Evolutionary conservation across 78 protist genomes (phyloP), one percentile per base, ranked within the genome.

Genomic region (Bigelowiella natans): DNA sequence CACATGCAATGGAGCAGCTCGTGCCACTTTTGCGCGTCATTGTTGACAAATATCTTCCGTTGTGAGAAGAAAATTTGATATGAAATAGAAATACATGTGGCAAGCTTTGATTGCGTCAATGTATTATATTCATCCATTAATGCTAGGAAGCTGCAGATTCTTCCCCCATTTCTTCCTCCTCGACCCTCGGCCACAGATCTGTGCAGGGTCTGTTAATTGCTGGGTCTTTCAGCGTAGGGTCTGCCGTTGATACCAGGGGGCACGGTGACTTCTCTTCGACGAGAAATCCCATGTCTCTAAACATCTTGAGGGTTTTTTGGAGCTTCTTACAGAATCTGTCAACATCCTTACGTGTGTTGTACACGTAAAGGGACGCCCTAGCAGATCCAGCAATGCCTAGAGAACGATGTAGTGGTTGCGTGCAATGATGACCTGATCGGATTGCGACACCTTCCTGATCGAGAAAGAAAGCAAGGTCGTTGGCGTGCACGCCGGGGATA

Each of bases 371-470:
- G 11, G 91, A 89, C 18, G 40, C 91, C 18, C 85, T 83, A 64
- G 91, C 91, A 37, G 90, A 64, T 18, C 84, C 39, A 37, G 83
- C 39, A 18, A 51, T n/a, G 82, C 82, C 85, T 40, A 39, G 88
- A 1, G 63, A 37, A 3, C 39, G 34, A 34, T 0, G 82, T n/a
- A 85, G 82, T 0, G 89, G 85, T 90, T 85, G 89, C 29, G 93
- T 63, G 89, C 93, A 91, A 86, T 91, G 93, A 90, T 91, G 93
- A 1, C 93, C 93, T 29, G 90, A 29, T 34, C 93, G 93, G 85
- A 86, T 30, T 38, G 90, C 93, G 38, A 91, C 26, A 51, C 93
- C 93, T 0, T 91, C 92, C 38, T 39, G 84, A 40, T 91, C 93
- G 93, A 91, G 39, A 36, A 91, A 88, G 38, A 89, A 85, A n/a